These are phyloP conservation scores for Hapsidospora chrysogenum DNA, from an alignment of 495 filamentous ascomycete species.

Conservation along the genomic window DNA sequence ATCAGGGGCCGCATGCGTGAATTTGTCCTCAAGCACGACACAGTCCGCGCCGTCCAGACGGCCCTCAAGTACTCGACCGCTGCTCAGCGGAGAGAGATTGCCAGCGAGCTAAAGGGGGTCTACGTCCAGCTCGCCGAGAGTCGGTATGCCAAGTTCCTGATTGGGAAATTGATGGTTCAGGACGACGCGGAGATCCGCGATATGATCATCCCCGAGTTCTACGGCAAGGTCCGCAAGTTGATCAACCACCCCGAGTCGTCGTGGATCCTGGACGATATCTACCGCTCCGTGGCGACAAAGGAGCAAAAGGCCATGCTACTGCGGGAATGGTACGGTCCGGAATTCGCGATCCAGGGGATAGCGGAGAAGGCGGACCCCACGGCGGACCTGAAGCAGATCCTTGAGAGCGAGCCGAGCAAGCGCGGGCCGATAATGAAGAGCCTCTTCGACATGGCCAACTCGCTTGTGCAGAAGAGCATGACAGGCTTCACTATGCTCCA, in stretches of 20 bases:
- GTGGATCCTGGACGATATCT: constrained; percentile 95
- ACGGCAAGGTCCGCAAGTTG: constrained; percentile 74
- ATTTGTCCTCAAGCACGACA: constrained; percentile 96
- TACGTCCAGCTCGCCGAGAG: constrained; percentile 78
- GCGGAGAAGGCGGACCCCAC: constrained; percentile 27
- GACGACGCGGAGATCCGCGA: constrained; percentile 72
- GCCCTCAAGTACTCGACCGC: constrained; percentile 87
- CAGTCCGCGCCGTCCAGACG: constrained; percentile 85
- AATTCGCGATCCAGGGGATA: constrained; percentile 69
- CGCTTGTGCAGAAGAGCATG: constrained; percentile 84
- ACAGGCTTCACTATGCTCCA: constrained; percentile 93
- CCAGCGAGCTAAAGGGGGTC: constrained; percentile 68
- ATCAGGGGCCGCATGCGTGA: constrained; percentile 82
- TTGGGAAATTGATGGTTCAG: constrained; percentile 85
- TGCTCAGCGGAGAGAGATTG: constrained; percentile 72
- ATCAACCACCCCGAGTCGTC: constrained; percentile 92
- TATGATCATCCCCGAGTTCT: constrained; percentile 84
- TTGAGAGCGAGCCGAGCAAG: constrained; percentile 67
- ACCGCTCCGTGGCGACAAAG: constrained; percentile 66
- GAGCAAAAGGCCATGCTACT: constrained; percentile 68
- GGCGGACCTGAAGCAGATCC: constrained; percentile 50
- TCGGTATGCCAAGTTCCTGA: constrained; percentile 89
- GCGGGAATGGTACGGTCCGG: constrained; percentile 91
- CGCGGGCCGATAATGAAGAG: constrained; percentile 69
- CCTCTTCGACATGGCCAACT: constrained; percentile 70